A percentile compares a stretch with the other conserved stretches of the same genome.
These are phyloP conservation scores for Guillardia theta DNA, from an alignment of 78 protist species.

Conservation along the genomic window DNA sequence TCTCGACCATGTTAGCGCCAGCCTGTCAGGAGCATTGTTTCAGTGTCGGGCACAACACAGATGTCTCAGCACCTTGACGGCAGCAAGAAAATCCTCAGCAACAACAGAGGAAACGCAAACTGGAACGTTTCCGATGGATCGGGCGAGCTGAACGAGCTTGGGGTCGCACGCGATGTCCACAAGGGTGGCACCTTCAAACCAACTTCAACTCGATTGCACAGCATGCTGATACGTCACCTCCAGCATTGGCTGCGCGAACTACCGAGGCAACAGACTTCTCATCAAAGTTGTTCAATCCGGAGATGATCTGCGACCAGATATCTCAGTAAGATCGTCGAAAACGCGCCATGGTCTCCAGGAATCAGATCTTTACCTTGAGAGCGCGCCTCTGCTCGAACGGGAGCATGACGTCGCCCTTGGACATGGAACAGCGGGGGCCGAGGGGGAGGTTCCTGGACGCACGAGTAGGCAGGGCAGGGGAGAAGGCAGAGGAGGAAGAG, in stretches of 20 bases:
- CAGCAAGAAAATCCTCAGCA: background rate
- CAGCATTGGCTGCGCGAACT: background rate
- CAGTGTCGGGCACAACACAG: background rate
- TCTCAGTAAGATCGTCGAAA: background rate
- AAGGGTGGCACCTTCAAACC: background rate
- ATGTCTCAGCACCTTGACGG: background rate
- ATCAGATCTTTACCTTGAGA: background rate
- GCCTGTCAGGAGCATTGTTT: background rate
- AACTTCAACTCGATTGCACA: background rate
- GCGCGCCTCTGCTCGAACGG: background rate
- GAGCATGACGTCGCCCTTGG: background rate
- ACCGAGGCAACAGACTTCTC: background rate
- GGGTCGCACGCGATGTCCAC: conserved; percentile 33
- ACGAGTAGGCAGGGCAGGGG: background rate
- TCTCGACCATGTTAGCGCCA: conserved; percentile 31
- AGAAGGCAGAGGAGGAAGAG: background rate
- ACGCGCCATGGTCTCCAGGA: background rate
- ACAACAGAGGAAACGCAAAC: conserved; percentile 10
- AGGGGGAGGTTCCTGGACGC: background rate
- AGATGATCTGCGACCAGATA: background rate
- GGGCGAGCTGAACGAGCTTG: background rate
- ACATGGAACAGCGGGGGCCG: background rate
- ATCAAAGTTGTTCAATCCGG: conserved; percentile 20
- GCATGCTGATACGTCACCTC: background rate
- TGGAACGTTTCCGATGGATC: background rate